These are phyloP conservation scores for Metschnikowia gelsemii DNA, from an alignment of 805 yeast genomes.

Conservation along the genomic window DNA sequence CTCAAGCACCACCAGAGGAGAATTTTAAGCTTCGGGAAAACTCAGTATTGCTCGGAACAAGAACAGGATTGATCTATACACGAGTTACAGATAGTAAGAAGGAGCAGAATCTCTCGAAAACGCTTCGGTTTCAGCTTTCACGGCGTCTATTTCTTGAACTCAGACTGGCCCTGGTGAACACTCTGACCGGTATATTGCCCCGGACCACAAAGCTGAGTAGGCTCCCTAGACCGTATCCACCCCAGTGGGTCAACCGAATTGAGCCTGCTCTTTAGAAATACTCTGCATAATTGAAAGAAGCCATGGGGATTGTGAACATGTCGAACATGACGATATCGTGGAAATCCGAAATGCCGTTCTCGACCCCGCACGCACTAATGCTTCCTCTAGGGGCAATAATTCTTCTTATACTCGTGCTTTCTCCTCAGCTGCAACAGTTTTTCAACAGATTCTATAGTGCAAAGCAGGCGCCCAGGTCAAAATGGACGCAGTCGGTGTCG, in stretches of 20 bases:
- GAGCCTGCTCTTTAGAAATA: no score
- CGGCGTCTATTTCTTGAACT: constrained; percentile 2
- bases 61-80: constrained; percentile 4
- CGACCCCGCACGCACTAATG: no score
- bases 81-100: constrained; percentile 4
- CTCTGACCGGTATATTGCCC: background rate
- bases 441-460: background rate
- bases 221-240: no score
- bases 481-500: no score
- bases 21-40: constrained; percentile 4
- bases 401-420: constrained; percentile 8
- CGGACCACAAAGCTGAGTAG: background rate
- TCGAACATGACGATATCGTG: background rate
- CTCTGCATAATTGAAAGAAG: no score
- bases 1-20: constrained; percentile 1
- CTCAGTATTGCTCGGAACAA: constrained; percentile 7
- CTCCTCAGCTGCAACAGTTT: constrained; percentile 9
- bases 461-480: background rate
- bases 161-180: constrained; percentile 7
- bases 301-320: no score
- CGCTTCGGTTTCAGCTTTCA: constrained; percentile 7
- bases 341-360: no score
- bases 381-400: constrained; percentile 14
- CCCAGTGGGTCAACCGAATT: no score
- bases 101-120: background rate